Evolutionary conservation across 2,329 filamentous ascomycete species (phyloP), one percentile per base, ranked within the genome.

Genomic region (Arthrobotrys iridis): DNA sequence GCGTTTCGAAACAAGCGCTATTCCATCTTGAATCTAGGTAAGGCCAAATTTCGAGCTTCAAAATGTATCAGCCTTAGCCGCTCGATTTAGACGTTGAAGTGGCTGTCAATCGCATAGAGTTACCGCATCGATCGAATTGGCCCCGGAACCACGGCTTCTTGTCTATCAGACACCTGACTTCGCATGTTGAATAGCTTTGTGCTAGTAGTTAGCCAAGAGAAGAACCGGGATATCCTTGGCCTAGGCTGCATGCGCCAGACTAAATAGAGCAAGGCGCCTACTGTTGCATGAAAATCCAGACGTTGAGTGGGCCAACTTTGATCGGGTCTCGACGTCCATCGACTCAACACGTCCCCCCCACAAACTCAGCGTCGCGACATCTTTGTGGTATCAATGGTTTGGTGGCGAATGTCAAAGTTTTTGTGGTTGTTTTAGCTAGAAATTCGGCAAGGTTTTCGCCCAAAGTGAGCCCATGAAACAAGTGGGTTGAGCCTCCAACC

Each of bases 11-110:
- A 63, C 40, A 57, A 28, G 37, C 24, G 37, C 46, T 28, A 59
- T 46, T 43, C 66, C 55, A 71, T 71, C 46, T 71, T 71, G 58
- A 57, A 58, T 58, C 58, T 43, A 33, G 58, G 50, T 26, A 58
- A 57, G 66, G 58, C 66, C 45, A 35, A 48, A 18, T 40, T 68
- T 41, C 13, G 24, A 28, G 5, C 28, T 40, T 43, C n/a, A 26
- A 52, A 8, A 24, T n/a, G 15, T 10, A 18, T 45, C 55, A 68
- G 71, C 71, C 63, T 67, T 67, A 66, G 30, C 52, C 60, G 55
- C 40, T 66, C 60, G 43, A 62, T 62, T 26, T 18, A 20, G 28
- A 8, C 35, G 22, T 20, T 40, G 35, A n/a, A 35, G 50, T 55
- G 50, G 50, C 50, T 55, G 50, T 37, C 30, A 37, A 22, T 10